phyloP scores from a whole-genome alignment of 169 alveolate genomes.

The Miamiensis avidus region DNA sequence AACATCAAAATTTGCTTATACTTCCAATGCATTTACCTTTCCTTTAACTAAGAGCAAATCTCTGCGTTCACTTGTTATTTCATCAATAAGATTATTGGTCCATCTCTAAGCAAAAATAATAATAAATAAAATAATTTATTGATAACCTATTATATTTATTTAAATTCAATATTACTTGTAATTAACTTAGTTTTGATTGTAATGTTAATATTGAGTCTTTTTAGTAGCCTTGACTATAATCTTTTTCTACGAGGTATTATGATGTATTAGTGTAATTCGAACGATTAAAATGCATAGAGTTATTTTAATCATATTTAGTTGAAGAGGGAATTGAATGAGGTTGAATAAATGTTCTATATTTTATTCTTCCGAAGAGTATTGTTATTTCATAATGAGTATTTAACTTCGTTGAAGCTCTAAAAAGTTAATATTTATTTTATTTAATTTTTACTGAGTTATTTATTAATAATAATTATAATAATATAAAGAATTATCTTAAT shows the following conservation, averaged over 20 bases:
- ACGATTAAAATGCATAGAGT: background rate
- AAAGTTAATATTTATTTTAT: no score
- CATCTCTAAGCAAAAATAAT: background rate
- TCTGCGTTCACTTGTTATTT: background rate
- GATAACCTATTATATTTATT: no score
- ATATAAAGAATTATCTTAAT: no score
- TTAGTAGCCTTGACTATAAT: background rate
- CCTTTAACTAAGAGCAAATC: background rate
- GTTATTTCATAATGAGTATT: no score
- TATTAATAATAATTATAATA: no score
- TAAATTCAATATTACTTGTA: background rate
- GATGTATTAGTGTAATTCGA: background rate
- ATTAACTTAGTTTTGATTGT: no score
- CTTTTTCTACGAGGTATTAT: background rate
- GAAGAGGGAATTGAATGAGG: background rate
- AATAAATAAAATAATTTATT: no score
- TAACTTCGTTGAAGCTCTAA: no score
- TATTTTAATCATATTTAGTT: no score
- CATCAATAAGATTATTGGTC: background rate
- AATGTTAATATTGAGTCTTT: background rate
- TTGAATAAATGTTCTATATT: background rate
- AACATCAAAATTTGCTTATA: background rate
- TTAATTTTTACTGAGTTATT: no score
- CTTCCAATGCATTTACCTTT: background rate
- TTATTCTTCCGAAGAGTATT: background rate